Evolutionary conservation across 352 stramenopile genomes (phyloP).

Genomic region (Globisporangium emineosum): DNA sequence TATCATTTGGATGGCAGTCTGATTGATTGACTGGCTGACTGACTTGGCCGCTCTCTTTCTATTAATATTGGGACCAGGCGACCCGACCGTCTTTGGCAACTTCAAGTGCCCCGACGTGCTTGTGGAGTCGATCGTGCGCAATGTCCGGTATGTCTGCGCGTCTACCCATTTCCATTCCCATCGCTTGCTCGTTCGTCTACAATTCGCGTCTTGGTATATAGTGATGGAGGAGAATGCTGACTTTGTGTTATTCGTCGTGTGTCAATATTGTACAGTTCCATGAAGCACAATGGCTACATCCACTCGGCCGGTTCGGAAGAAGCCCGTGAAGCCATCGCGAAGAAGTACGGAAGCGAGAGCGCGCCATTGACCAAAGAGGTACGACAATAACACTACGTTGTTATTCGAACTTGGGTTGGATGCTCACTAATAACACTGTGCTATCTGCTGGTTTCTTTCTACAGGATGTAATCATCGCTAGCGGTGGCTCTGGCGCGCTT

Average conservation of each 20-base stretch:
- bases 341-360: constrained; percentile 57
- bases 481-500: constrained; percentile 91
- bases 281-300: constrained; percentile 92
- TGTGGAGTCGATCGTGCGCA: constrained; percentile 67
- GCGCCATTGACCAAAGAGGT: constrained; percentile 77
- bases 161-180: too few species aligned
- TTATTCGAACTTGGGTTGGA: background rate
- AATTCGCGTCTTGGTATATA: too few species aligned
- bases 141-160: constrained; percentile 35
- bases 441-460: background rate
- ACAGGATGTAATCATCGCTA: constrained; percentile 92
- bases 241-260: background rate
- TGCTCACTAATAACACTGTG: background rate
- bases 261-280: constrained; percentile 39
- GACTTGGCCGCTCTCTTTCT: constrained; percentile 10
- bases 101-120: constrained; percentile 88
- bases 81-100: constrained; percentile 93
- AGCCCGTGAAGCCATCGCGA: constrained; percentile 88
- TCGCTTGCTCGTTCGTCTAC: too few species aligned
- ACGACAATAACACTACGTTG: background rate
- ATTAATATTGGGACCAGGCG: constrained; percentile 37
- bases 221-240: background rate
- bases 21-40: constrained; percentile 1
- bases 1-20: background rate
- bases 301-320: constrained; percentile 86